These are phyloP conservation scores for Sporothrix brunneoviolacea DNA, from an alignment of 2,329 filamentous ascomycete species.

Conservation along the genomic window DNA sequence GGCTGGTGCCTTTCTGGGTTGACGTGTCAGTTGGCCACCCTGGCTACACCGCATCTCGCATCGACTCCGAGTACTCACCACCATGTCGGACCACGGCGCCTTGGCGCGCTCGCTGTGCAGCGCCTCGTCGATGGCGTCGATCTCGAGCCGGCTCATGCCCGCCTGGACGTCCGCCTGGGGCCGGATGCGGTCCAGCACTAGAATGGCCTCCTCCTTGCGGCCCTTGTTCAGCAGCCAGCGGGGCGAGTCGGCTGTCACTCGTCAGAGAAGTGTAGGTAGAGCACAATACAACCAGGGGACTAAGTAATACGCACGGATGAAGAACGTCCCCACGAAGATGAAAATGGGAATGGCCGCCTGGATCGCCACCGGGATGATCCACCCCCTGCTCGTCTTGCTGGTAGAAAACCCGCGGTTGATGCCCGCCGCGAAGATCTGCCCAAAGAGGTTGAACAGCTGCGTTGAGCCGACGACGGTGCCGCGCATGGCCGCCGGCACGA, in stretches of 20 bases:
- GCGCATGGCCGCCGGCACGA: conserved; percentile 9
- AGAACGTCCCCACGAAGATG: conserved; percentile 32
- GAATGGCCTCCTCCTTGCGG: conserved; percentile 34
- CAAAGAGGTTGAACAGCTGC: conserved; percentile 12
- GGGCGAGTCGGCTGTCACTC: conserved; percentile 40
- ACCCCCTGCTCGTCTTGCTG: neutral
- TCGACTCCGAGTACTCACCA: too few species aligned
- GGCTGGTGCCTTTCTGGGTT: neutral
- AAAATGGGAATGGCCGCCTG: conserved; percentile 18
- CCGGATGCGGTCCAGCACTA: conserved; percentile 3
- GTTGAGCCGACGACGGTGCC: conserved; percentile 9
- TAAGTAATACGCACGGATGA: too few species aligned
- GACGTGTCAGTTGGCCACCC: too few species aligned
- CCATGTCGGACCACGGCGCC: conserved; percentile 11
- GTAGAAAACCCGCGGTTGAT: conserved; percentile 9
- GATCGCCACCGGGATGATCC: conserved; percentile 8
- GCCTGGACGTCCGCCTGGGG: neutral
- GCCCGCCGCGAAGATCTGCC: conserved; percentile 10
- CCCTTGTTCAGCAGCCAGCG: conserved; percentile 43
- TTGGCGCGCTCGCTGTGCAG: neutral
- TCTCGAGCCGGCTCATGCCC: conserved; percentile 5
- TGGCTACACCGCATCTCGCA: too few species aligned
- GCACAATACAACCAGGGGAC: too few species aligned
- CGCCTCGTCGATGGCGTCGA: conserved; percentile 8
- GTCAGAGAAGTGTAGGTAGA: too few species aligned